Conservation (phyloP, 2,329 filamentous ascomycete species). For the Myriosclerotinia scirpicola region DNA sequence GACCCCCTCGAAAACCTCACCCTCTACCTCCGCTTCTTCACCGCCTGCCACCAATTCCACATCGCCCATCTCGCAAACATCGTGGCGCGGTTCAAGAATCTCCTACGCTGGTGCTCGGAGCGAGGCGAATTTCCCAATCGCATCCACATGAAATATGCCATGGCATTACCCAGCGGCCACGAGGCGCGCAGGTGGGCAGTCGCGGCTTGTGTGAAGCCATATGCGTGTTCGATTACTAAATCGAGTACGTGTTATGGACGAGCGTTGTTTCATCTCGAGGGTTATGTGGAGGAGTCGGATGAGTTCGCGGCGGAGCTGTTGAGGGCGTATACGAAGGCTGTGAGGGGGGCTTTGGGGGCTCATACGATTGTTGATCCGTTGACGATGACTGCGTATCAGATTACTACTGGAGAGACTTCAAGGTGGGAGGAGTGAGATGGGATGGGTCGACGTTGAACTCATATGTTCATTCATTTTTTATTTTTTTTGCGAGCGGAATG, state of each 20-base stretch:
- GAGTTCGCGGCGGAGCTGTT: slow-evolving; percentile 26
- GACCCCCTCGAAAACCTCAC: neutral
- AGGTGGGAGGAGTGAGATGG: no score
- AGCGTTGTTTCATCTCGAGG: slow-evolving; percentile 19
- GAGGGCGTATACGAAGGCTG: slow-evolving; percentile 5
- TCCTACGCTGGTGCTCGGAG: neutral
- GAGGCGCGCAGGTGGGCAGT: neutral
- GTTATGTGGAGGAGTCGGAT: slow-evolving; percentile 24
- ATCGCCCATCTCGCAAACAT: neutral
- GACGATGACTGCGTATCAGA: neutral
- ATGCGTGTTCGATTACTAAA: slow-evolving; percentile 14
- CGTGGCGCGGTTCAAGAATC: neutral
- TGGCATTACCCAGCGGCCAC: neutral
- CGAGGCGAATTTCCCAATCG: neutral
- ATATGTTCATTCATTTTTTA: no score
- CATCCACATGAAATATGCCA: neutral
- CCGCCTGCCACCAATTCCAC: slow-evolving; percentile 32
- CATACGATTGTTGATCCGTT: slow-evolving; percentile 15
- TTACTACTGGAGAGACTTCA: neutral
- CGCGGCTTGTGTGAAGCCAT: neutral
- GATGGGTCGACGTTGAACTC: neutral
- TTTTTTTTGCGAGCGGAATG: no score
- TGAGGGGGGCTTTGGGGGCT: neutral
- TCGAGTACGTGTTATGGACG: neutral
- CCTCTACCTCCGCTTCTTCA: slow-evolving; percentile 16